Conservation (phyloP, 1,284 basidiomycete species). For the Tranzscheliella williamsii region DNA sequence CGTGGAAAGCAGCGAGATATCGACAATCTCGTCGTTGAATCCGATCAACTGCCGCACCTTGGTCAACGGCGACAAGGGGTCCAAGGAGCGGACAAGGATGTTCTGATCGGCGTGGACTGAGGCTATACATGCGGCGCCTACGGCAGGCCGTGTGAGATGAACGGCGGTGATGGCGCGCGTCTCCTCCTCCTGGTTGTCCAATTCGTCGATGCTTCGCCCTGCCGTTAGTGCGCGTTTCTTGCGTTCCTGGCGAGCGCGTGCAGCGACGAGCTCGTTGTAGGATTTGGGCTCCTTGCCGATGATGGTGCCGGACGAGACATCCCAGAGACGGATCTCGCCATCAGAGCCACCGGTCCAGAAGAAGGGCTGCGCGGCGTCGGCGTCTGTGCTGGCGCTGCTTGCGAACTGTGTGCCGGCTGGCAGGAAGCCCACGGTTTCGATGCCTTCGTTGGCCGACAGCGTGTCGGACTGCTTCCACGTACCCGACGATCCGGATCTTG, state of each 20-base stretch:
- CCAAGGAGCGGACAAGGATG: slow-evolving; percentile 71
- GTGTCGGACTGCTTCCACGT: slow-evolving; percentile 51
- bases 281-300: slow-evolving; percentile 15
- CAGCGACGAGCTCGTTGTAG: slow-evolving; percentile 20
- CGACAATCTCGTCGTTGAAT: slow-evolving; percentile 97
- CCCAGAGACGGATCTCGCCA: slow-evolving; percentile 50
- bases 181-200: slow-evolving; percentile 37
- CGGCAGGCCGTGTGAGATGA: slow-evolving; percentile 11
- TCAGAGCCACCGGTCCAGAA: slow-evolving; percentile 53
- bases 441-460: slow-evolving; percentile 47
- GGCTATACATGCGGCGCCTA: slow-evolving; percentile 67
- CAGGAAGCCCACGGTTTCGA: slow-evolving; percentile 53
- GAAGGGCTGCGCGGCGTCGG: slow-evolving; percentile 1
- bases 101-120: slow-evolving; percentile 90
- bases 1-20: slow-evolving; percentile 65
- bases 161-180: slow-evolving; percentile 50
- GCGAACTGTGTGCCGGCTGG: slow-evolving; percentile 66
- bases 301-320: slow-evolving; percentile 22
- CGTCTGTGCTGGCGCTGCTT: slow-evolving; percentile 73
- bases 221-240: slow-evolving; percentile 3
- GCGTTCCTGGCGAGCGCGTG: slow-evolving; percentile 1
- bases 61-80: slow-evolving; percentile 67
- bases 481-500: background rate
- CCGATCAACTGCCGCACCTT: slow-evolving; percentile 75
- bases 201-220: slow-evolving; percentile 1